Base-by-base conservation (phyloP, 768 basidiomycete genomes). In the Amanita exitialis region DNA sequence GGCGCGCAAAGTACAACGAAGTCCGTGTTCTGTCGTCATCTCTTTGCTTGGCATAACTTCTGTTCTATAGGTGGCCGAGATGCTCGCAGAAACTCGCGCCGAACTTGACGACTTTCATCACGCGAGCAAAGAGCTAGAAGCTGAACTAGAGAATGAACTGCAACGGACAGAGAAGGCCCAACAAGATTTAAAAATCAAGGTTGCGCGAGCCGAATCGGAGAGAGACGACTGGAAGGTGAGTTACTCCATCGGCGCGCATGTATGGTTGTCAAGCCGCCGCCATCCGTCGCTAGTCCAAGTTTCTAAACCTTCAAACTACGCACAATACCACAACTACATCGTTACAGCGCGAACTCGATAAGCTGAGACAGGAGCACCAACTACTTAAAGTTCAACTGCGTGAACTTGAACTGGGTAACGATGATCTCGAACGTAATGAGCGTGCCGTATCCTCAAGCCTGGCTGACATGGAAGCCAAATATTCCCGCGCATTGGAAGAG, bases 391-490 rank as follows among this genome's bases (percentile, higher is more conserved):
- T 86, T 18, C 82, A 86, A 61, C 69, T 92, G 15, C 79, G 89
- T 18, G 90, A 97, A 64, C 73, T 96, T 27, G 95, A 98, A 68
- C 87, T 98, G 81, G 95, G 95, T 43, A 97, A 96, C 61, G 96
- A 99, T 61, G 94, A 98, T 68, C 74, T 99, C 52, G 96, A 98
- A 64, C 77, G 93, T 55, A 94, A 87, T 64, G 95, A 97, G 62
- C 80, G 96, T 25, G 88, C 87, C 46, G 85, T 89, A 37, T 79
- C 86, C 7, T 90, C 86, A 44, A 87, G 79, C 58, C 67, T 94
- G 58, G 86, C 85, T 3, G 87, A 89, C 62, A 73, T 90, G 59
- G 93, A 96, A 68, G 72, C 79, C 58, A 91, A 86, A 64, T 95
- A 98, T 69, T 83, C 92, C 53, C 79, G 83, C 48, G 87, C 86